Evolutionary conservation across 2,329 filamentous ascomycete genomes (phyloP), one percentile per base, ranked within the genome.

Genomic region (Colletotrichum phormii): DNA sequence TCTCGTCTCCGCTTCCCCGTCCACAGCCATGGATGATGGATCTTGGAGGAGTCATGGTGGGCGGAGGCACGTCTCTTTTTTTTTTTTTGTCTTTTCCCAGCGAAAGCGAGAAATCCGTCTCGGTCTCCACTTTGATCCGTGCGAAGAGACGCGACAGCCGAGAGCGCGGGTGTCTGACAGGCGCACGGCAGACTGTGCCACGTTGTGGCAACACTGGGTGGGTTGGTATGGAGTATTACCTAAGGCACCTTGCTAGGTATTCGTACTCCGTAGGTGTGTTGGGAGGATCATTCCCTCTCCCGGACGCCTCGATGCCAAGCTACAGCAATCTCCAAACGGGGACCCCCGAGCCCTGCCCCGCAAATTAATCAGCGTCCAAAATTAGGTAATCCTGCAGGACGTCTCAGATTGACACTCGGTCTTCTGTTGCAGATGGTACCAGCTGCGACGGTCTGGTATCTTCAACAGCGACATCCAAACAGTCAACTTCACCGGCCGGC

Each of bases 401-500:
- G n/a, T 26, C 67, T 58, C 26, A 31, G 46, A 31, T 33, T 26
- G 49, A 24, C 35, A 26, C 26, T 26, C 26, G 49, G 9, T n/a
- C 42, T 2, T 24, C 26, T 15, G n/a, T 11, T 9, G 22, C 69
- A 60, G 59, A 59, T 55, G 70, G 59, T 8, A 24, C 59, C 65
- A 65, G 64, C 51, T 72, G 69, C 9, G 13, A 3, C 2, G 7
- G 7, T 5, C 37, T 3, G 37, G 15, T 0, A 1, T 7, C 13
- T 42, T 15, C 18, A 26, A 18, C 15, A 22, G 7, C 9, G 37
- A 37, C 31, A 15, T 49, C 51, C 54, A 33, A 72, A 65, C 37
- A 26, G 37, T 33, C 60, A 46, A 71, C 66, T 12, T 72, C 66
- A 65, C 66, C 60, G 66, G 66, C 71, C 71, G 71, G 60, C 55